Percentiles rank a stretch among this genome's conserved stretches.
phyloP scores from a whole-genome alignment of 208 protist genomes.

The Trypanosoma conorhini region DNA sequence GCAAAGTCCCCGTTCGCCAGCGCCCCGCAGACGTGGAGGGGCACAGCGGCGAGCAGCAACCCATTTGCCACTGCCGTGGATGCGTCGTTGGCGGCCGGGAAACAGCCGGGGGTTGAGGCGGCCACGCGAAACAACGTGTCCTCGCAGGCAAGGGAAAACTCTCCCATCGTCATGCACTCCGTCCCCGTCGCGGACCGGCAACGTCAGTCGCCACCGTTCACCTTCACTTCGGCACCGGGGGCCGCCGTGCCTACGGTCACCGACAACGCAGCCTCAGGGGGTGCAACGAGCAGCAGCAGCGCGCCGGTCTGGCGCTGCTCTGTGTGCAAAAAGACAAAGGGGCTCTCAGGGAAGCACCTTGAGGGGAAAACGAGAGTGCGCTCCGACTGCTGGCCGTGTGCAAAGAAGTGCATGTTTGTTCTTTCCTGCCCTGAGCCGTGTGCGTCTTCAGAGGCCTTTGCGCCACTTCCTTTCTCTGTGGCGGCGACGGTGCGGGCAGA shows the following conservation, averaged over 20 bases:
- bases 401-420: conserved; percentile 41
- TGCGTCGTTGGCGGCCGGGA: neutral
- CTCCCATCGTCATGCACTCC: conserved; percentile 24
- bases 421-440: conserved; percentile 2
- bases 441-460: neutral
- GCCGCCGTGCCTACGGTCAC: neutral
- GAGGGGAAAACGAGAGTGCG: conserved; percentile 47
- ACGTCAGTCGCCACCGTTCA: conserved; percentile 49
- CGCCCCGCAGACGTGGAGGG: neutral
- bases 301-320: conserved; percentile 39
- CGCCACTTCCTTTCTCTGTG: neutral
- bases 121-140: neutral
- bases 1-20: neutral
- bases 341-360: conserved; percentile 32
- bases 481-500: neutral
- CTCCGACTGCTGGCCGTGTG: conserved; percentile 64
- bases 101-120: neutral
- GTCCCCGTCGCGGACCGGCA: neutral
- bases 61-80: neutral
- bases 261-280: neutral
- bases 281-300: neutral
- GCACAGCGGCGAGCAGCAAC: neutral
- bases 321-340: conserved; percentile 42
- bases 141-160: neutral
- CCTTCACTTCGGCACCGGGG: conserved; percentile 23